Evolutionary conservation across 2,329 filamentous ascomycete genomes (phyloP).

Genomic region (Aspergillus pseudoglaucus): DNA sequence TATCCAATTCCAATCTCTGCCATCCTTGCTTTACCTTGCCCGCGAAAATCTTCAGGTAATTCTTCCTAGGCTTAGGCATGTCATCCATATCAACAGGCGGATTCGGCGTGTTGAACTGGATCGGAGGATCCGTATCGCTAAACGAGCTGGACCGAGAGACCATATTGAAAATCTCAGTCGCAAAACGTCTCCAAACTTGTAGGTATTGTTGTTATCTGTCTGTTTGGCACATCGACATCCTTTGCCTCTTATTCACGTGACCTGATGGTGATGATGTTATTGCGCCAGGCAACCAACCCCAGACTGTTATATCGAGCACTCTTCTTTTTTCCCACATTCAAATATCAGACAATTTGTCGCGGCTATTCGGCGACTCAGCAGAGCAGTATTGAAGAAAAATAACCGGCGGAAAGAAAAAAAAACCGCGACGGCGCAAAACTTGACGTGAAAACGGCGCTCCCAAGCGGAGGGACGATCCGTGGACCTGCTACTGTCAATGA

Average conservation of each 20-base stretch:
- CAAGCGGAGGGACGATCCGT: no score
- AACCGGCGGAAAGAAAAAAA: no score
- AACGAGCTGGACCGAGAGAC: neutral
- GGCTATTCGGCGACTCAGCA: no score
- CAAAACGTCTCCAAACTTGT: neutral
- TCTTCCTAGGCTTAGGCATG: slow-evolving; percentile 1
- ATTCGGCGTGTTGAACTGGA: neutral
- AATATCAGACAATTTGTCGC: no score
- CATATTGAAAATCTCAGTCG: neutral
- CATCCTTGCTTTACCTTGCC: slow-evolving; percentile 22
- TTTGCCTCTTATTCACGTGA: neutral
- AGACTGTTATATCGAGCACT: no score
- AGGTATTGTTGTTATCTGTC: neutral
- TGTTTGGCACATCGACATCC: neutral
- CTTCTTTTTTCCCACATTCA: no score
- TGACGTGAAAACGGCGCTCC: no score
- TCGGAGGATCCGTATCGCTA: neutral
- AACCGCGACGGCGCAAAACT: no score
- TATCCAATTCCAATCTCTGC: slow-evolving; percentile 40
- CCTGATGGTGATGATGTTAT: neutral
- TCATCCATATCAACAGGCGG: no score
- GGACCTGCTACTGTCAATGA: no score
- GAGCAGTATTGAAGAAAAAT: no score
- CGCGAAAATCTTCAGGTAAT: slow-evolving; percentile 17
- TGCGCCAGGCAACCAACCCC: no score